Conservation (phyloP, 2,329 filamentous ascomycete genomes). For the Microdochium bolleyi region DNA sequence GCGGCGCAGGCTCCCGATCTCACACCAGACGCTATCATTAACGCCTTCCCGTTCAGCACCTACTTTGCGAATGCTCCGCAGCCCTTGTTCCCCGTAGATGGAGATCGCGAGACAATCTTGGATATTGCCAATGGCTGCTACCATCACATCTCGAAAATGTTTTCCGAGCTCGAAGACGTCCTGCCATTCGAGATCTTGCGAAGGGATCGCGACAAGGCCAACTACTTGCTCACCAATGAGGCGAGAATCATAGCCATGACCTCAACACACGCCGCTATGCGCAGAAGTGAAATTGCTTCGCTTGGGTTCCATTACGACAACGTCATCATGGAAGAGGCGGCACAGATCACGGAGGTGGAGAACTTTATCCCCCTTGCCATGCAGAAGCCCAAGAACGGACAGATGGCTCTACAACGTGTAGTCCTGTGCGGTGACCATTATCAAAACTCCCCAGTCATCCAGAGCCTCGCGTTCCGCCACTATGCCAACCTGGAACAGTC, state of each 20-base stretch:
- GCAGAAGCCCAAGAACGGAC: conserved; percentile 68
- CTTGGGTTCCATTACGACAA: conserved; percentile 98
- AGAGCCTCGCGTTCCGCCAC: conserved; percentile 87
- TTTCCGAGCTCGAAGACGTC: conserved; percentile 86
- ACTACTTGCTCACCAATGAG: conserved; percentile 90
- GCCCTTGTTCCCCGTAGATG: conserved; percentile 66
- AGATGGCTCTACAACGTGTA: conserved; percentile 74
- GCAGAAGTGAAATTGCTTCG: conserved; percentile 78
- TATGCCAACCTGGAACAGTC: conserved; percentile 96
- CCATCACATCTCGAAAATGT: conserved; percentile 81
- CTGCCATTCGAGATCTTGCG: conserved; percentile 91
- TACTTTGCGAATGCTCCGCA: conserved; percentile 87
- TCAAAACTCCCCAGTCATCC: conserved; percentile 93
- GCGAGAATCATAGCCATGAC: conserved; percentile 99
- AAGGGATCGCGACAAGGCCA: conserved; percentile 83
- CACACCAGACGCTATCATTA: conserved; percentile 53
- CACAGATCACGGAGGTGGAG: conserved; percentile 95
- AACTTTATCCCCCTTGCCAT: conserved; percentile 93
- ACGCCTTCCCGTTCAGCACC: conserved; percentile 75
- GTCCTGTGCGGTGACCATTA: conserved; percentile 93
- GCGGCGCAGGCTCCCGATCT: conserved; percentile 46
- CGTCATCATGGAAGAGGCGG: conserved; percentile 96
- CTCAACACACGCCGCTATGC: conserved; percentile 93
- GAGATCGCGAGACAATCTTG: conserved; percentile 57
- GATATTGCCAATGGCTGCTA: conserved; percentile 82